A percentile compares a stretch with the other conserved stretches of the same genome.
Conservation (phyloP, 805 yeast species). For the Huiozyma sinensis region DNA sequence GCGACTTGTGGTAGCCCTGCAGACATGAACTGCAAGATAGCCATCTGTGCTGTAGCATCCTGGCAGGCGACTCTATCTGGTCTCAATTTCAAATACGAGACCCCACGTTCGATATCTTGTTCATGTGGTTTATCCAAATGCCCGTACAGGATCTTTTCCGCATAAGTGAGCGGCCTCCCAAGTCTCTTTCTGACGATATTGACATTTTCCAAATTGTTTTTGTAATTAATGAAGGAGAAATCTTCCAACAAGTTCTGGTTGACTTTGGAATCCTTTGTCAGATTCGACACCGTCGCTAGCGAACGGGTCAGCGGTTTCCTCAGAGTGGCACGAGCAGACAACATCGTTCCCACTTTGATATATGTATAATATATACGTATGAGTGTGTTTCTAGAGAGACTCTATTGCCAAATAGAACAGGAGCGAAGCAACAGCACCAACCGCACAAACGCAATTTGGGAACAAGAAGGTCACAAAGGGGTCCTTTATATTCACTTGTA, state of each 20-base stretch:
- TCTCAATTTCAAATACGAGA: conserved; percentile 82
- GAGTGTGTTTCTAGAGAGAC: too few relatives aligned
- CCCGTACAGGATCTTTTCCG: conserved; percentile 90
- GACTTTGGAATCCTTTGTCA: conserved; percentile 62
- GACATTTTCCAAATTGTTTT: conserved; percentile 80
- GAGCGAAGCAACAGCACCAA: background rate
- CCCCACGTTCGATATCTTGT: conserved; percentile 78
- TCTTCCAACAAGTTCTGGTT: conserved; percentile 72
- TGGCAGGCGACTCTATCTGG: conserved; percentile 99
- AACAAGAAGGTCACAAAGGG: background rate
- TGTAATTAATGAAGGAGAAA: conserved; percentile 82
- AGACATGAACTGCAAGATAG: conserved; percentile 90
- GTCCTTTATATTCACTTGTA: background rate
- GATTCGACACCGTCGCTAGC: conserved; percentile 31
- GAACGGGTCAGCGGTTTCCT: conserved; percentile 24
- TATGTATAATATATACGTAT: too few relatives aligned
- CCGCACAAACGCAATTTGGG: too few relatives aligned
- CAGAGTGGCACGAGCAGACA: conserved; percentile 25
- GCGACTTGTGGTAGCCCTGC: conserved; percentile 88
- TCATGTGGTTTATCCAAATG: conserved; percentile 90
- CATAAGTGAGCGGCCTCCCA: conserved; percentile 83
- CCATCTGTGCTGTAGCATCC: conserved; percentile 99
- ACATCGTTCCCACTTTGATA: conserved; percentile 10
- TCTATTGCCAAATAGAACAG: background rate
- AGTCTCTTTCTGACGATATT: conserved; percentile 74